Evolutionary conservation across 495 filamentous ascomycete species (phyloP), one percentile per base, ranked within the genome.

Genomic region (Lophiostoma macrostomum): DNA sequence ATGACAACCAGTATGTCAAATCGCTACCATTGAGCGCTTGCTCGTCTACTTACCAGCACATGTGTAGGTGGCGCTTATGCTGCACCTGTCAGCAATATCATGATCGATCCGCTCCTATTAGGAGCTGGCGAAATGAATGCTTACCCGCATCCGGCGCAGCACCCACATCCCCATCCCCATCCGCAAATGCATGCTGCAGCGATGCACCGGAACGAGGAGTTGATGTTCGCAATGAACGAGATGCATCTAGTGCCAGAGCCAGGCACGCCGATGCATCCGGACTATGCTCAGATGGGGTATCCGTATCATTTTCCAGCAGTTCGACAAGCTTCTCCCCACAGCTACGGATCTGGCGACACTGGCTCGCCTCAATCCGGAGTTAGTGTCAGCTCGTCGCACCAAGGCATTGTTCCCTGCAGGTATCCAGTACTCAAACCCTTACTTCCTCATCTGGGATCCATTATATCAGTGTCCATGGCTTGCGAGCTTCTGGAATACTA

Each of bases 401-500:
- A n/a, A 28, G 56, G 50, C 1, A 32, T 38, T 2, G 27, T 35
- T 4, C 14, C 41, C 10, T 57, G 47, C 31, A 24, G 46, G 18
- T 62, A 57, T 30, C 52, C 52, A 6, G 58, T 56, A 5, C 37
- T 57, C 18, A 51, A 51, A 22, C 58, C 58, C 7, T 51, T 73
- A 7, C 56, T 77, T 13, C 73, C 73, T 1, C 61, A 70, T 39
- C 51, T 77, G 29, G 56, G 65, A 16, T 59, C 67, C 8, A 67
- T 74, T 39, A 64, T 79, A 13, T 58, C 74, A 0, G 45, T 69
- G 11, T 37, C 61, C 7, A 70, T 75, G 45, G 75, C 75, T 1
- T 77, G 74, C 36, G 73, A 78, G 44, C 64, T 79, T 35, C 64
- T 79, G 5, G 76, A 78, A 25, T 66, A 76, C 11, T 79, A 73